Evolutionary conservation across 345 rosid genomes (phyloP), one percentile per base, ranked within the genome.

Genomic region (Lumnitzera littorea): DNA sequence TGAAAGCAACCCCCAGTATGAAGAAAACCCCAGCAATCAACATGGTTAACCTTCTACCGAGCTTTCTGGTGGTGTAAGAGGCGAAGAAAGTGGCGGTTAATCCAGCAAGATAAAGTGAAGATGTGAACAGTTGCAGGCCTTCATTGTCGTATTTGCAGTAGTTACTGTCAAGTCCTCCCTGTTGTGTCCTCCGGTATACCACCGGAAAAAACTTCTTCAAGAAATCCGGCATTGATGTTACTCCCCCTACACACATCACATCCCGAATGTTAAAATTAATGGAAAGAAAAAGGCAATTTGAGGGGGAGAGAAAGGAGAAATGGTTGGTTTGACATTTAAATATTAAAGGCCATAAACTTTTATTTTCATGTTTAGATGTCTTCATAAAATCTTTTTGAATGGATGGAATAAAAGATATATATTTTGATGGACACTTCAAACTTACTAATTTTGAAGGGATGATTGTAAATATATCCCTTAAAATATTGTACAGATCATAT

Each of bases 61-160:
- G 79, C 58, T 24, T 80, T 64, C 97, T 76, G 0, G 99, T 94
- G 17, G 99, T 94, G 76, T 88, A 90, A 31, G 97, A 90, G 2
- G 99, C 97, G 46, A 94, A 94, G 84, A 94, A 90, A 13, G 99
- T 90, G 9, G 97, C 79, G 0, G 87, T 80, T 53, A 94, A 70
- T 17, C 95, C 97, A 0, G 99, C 99, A 62, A 94, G 75, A 75
- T 94, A 94, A 17, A 94, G 84, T 3, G 99, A 94, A 5, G 99
- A 94, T 6, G 99, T 94, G 86, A 94, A 94, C 29, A 88, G 67
- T 50, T 86, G 96, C 54, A 94, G 74, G 15, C 95, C 95, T 67
- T 90, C 89, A 53, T 94, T 94, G 66, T 94, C 96, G 57, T 94
- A 94, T 70, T 94, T 86, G 85, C 99, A 94, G 69, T 90, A 90